Percentiles rank a stretch among this genome's conserved stretches.
Conservation (phyloP, 495 filamentous ascomycete genomes). For the Trichoderma erinaceum region DNA sequence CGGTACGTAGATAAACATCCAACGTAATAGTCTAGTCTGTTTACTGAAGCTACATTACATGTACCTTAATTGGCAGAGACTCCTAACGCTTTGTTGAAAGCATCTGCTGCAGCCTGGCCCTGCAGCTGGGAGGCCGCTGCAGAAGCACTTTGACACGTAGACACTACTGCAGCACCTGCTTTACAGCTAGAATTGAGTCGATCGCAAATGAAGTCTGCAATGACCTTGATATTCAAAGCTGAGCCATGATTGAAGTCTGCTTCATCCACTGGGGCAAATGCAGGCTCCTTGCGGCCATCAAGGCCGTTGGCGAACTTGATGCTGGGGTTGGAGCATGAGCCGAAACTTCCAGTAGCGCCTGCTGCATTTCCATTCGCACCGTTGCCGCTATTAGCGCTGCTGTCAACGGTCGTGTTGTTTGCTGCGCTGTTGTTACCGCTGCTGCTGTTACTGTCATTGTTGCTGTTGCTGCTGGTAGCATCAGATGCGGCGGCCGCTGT, state of each 20-base stretch:
- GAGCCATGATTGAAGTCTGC: slow-evolving; percentile 54
- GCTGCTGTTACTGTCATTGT: slow-evolving; percentile 22
- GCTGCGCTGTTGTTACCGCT: slow-evolving; percentile 17
- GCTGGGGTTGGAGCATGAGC: slow-evolving; percentile 45
- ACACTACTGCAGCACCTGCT: slow-evolving; percentile 40
- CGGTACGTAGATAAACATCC: no score
- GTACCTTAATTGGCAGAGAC: slow-evolving; percentile 21
- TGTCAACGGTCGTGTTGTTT: background rate
- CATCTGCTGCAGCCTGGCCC: slow-evolving; percentile 53
- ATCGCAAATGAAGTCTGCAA: slow-evolving; percentile 51
- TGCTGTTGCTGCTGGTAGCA: slow-evolving; percentile 20
- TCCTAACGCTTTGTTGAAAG: slow-evolving; percentile 48
- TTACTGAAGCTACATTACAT: background rate
- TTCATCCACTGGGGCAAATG: slow-evolving; percentile 46
- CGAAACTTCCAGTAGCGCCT: slow-evolving; percentile 32
- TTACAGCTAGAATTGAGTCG: slow-evolving; percentile 48
- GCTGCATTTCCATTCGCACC: background rate
- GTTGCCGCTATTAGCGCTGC: background rate
- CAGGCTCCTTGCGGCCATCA: slow-evolving; percentile 46
- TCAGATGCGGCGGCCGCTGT: slow-evolving; percentile 26
- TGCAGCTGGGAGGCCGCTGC: slow-evolving; percentile 30
- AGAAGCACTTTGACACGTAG: slow-evolving; percentile 41
- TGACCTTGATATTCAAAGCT: slow-evolving; percentile 49
- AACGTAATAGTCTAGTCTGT: no score
- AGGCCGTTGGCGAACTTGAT: slow-evolving; percentile 50